These are phyloP conservation scores for Mortierella antarctica DNA, from an alignment of 192 early-diverging fungal genomes.

Conservation along the genomic window DNA sequence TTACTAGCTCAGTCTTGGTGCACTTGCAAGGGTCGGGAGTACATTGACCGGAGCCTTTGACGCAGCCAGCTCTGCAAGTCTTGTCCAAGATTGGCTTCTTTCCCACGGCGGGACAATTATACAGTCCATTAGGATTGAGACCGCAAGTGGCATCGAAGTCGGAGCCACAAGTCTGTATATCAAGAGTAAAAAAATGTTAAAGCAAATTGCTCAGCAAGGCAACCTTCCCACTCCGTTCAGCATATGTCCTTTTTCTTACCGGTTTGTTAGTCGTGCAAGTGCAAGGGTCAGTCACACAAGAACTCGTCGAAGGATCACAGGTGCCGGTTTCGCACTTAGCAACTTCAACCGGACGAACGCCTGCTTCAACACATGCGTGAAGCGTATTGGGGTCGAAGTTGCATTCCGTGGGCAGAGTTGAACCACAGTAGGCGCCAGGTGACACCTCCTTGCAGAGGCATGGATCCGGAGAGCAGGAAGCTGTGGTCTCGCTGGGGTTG, in stretches of 20 bases:
- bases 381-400: neutral
- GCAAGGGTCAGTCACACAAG: slow-evolving; percentile 10
- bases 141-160: neutral
- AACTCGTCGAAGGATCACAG: neutral
- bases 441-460: neutral
- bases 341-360: neutral
- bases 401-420: neutral
- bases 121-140: neutral
- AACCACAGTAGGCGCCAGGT: neutral
- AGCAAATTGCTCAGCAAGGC: neutral
- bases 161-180: neutral
- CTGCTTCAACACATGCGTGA: neutral
- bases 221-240: too few species aligned
- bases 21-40: slow-evolving; percentile 12
- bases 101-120: neutral
- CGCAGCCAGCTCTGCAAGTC: neutral
- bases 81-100: neutral
- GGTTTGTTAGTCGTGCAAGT: neutral
- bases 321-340: neutral
- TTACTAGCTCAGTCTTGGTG: neutral
- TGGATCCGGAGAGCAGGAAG: neutral
- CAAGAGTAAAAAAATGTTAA: neutral
- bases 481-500: neutral
- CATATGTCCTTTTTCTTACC: neutral
- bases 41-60: neutral